phyloP scores from a whole-genome alignment of 2,329 filamentous ascomycete species.

The Chaetomiaceae sp. region DNA sequence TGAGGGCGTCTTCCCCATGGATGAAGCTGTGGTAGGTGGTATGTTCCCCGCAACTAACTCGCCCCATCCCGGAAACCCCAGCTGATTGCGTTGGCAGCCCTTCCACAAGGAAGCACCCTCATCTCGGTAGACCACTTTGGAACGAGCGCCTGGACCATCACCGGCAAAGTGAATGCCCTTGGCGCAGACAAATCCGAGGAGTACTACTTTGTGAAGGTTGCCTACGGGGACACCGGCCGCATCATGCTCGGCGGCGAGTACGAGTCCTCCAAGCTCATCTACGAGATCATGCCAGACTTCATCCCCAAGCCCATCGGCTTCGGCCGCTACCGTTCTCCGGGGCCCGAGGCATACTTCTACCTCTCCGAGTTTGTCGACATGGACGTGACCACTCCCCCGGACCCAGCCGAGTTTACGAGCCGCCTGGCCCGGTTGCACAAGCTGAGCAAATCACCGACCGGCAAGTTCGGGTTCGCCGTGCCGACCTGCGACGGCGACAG shows the following conservation, averaged over 20 bases:
- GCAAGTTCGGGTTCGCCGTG: constrained; percentile 37
- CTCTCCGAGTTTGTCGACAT: constrained; percentile 25
- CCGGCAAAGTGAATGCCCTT: background rate
- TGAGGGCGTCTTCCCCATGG: constrained; percentile 11
- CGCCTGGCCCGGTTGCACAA: constrained; percentile 25
- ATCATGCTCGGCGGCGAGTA: constrained; percentile 10
- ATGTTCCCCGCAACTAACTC: background rate
- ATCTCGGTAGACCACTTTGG: constrained; percentile 11
- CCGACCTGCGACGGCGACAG: constrained; percentile 33
- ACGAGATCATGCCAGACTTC: constrained; percentile 8
- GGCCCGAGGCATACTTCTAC: constrained; percentile 20
- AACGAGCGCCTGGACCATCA: constrained; percentile 12
- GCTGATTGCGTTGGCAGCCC: background rate
- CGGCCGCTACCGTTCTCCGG: constrained; percentile 8
- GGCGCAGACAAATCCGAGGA: background rate
- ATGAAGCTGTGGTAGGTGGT: constrained; percentile 15
- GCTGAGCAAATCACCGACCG: constrained; percentile 23
- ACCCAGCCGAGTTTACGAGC: constrained; percentile 18
- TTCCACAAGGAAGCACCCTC: constrained; percentile 9
- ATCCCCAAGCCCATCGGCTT: constrained; percentile 8
- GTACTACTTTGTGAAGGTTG: constrained; percentile 9
- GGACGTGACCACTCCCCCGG: constrained; percentile 17
- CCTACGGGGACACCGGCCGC: constrained; percentile 5
- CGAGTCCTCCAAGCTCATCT: constrained; percentile 11
- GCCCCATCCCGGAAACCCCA: background rate